phyloP scores from a whole-genome alignment of 2,329 filamentous ascomycete genomes.

The Xylariomycetidae sp. region DNA sequence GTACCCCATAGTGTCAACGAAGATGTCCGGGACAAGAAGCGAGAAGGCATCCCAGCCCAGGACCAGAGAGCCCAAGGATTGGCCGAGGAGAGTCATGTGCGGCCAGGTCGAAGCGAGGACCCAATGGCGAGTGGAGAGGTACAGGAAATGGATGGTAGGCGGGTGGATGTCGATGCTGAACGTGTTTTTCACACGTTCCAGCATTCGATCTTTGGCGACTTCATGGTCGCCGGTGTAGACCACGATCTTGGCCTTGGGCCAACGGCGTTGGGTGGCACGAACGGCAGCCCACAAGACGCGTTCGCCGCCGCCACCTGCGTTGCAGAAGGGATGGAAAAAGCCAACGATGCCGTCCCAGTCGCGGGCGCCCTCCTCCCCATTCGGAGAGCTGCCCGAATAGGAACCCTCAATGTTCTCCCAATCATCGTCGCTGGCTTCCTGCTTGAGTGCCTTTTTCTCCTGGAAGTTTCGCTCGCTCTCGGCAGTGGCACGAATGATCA shows the following conservation, averaged over 20 bases:
- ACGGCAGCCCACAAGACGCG: conserved; percentile 95
- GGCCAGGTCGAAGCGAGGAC: conserved; percentile 86
- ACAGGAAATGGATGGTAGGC: conserved; percentile 80
- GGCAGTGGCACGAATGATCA: conserved; percentile 48
- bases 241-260: conserved; percentile 81
- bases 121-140: conserved; percentile 80
- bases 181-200: conserved; percentile 71
- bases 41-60: conserved; percentile 89
- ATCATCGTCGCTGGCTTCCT: conserved; percentile 45
- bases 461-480: conserved; percentile 33
- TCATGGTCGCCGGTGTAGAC: conserved; percentile 96
- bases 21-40: conserved; percentile 87
- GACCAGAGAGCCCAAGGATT: conserved; percentile 81
- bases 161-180: conserved; percentile 90
- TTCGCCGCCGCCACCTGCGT: conserved; percentile 93
- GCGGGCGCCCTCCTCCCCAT: conserved; percentile 37
- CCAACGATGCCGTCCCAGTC: conserved; percentile 83
- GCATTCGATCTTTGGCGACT: conserved; percentile 71
- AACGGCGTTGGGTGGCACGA: conserved; percentile 79
- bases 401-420: conserved; percentile 63
- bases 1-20: conserved; percentile 98
- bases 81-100: conserved; percentile 87
- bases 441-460: conserved; percentile 29
- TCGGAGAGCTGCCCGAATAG: conserved; percentile 28
- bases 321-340: conserved; percentile 98